phyloP scores from a whole-genome alignment of 2,329 filamentous ascomycete species.

The Apiospora malaysiana region DNA sequence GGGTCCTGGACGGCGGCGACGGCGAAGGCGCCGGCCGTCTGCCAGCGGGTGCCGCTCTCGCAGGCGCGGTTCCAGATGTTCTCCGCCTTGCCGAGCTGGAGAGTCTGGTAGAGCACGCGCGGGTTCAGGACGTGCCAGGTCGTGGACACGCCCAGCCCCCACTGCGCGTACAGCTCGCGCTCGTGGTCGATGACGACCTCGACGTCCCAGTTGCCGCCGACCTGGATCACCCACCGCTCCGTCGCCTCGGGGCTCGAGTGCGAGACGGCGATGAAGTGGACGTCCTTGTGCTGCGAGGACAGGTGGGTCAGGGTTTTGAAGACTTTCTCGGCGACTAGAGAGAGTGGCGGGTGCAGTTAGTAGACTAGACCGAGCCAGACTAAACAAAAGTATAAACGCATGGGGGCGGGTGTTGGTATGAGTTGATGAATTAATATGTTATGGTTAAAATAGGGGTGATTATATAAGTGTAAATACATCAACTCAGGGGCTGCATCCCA shows the following conservation, averaged over 20 bases:
- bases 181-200: constrained; percentile 65
- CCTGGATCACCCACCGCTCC: constrained; percentile 60
- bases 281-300: constrained; percentile 53
- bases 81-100: constrained; percentile 64
- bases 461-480: neutral
- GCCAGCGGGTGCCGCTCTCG: constrained; percentile 72
- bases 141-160: constrained; percentile 67
- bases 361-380: neutral
- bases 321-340: constrained; percentile 70
- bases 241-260: constrained; percentile 61
- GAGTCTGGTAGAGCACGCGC: constrained; percentile 60
- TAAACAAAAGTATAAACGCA: no score
- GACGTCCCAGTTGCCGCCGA: constrained; percentile 63
- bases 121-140: constrained; percentile 69
- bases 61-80: constrained; percentile 70
- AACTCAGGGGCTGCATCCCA: neutral
- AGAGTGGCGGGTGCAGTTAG: neutral
- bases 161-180: constrained; percentile 65
- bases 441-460: neutral
- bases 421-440: neutral
- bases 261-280: constrained; percentile 67
- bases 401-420: no score
- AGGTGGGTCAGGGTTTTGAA: constrained; percentile 60
- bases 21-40: constrained; percentile 70
- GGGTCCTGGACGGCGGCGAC: constrained; percentile 56